Percentiles rank a stretch among this genome's conserved stretches.
Conservation (phyloP, 768 basidiomycete genomes). For the Fomitopsis pulvina region DNA sequence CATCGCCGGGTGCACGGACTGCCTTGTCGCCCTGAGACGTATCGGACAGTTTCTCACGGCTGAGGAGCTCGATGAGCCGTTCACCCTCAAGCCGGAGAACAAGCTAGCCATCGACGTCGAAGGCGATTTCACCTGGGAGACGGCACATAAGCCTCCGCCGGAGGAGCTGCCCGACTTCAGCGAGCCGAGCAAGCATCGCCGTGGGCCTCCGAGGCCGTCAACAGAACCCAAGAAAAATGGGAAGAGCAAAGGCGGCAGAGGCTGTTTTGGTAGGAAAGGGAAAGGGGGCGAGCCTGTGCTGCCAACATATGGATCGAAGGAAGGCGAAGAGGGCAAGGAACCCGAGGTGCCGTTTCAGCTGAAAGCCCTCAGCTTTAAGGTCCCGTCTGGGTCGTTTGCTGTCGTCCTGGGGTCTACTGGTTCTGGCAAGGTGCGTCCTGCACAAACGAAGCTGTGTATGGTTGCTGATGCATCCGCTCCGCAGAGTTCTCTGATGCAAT, state of each 20-base stretch:
- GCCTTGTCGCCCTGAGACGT: constrained; percentile 71
- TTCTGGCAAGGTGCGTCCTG: constrained; percentile 45
- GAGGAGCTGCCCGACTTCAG: background rate
- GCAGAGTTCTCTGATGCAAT: constrained; percentile 66
- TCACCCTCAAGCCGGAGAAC: constrained; percentile 45
- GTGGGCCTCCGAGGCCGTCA: constrained; percentile 21
- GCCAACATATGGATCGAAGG: constrained; percentile 14
- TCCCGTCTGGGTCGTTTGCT: constrained; percentile 73
- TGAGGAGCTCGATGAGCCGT: constrained; percentile 62
- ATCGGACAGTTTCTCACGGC: constrained; percentile 79
- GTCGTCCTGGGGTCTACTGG: constrained; percentile 80
- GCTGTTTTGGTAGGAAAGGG: background rate
- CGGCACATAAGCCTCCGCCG: constrained; percentile 31
- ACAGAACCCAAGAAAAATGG: constrained; percentile 6
- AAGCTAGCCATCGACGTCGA: constrained; percentile 61
- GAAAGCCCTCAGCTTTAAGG: constrained; percentile 51
- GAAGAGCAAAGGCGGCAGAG: background rate
- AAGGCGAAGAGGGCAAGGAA: constrained; percentile 12
- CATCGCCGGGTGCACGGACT: constrained; percentile 56
- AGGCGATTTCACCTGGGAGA: constrained; percentile 81
- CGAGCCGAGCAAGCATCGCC: constrained; percentile 10
- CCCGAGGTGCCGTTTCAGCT: constrained; percentile 55
- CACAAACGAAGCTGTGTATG: background rate
- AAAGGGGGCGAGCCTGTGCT: constrained; percentile 13
- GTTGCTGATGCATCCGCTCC: constrained; percentile 3